Base-by-base conservation (phyloP, 306 rosid species). In the Quercus cerris region DNA sequence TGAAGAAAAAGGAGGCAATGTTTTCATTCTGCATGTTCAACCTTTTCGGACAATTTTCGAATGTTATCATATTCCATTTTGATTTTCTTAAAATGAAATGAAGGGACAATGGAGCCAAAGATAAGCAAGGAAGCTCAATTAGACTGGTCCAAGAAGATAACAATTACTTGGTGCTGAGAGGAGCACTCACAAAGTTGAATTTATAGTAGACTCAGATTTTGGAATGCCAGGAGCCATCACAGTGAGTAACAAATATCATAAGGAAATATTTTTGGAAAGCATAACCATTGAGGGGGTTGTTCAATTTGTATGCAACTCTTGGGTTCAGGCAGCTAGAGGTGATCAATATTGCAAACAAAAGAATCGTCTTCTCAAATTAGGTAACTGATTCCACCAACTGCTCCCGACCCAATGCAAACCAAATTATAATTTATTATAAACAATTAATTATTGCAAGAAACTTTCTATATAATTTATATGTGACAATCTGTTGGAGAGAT, bases 181-280 rank as follows among this genome's bases (percentile, higher is more conserved):
- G 75, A 97, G 93, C 6, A 84, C 88, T 78, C 93, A 95, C 91
- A 93, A 59, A 76, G 98, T 98, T 22, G 99, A 95, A 64, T 93
- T 93, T 81, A 67, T 68, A 18, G 87, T 95, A 57, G 92, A 88
- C 67, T 93, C 99, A 0, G 82, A 51, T 75, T 95, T 95, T 83
- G 97, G 97, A 1, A 79, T 72, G 56, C 92, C 96, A 8, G 99
- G 98, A 80, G 98, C 98, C 12, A 95, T 95, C 74, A 86, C 89
- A 14, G 86, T 95, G 70, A 33, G 61, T 5, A 95, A 93, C 85
- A 93, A 90, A 80, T 97, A 95, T 55, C 97, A 91, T 20, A 80
- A 81, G 44, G 99, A 93, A 80, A 87, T 95, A 67, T 91, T 84
- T 66, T 75, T 95, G 77, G 99, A 95, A 76, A 83, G 88, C 1